Conservation (phyloP, 1,139 yeast species). For the Yamadazyma mexicana region DNA sequence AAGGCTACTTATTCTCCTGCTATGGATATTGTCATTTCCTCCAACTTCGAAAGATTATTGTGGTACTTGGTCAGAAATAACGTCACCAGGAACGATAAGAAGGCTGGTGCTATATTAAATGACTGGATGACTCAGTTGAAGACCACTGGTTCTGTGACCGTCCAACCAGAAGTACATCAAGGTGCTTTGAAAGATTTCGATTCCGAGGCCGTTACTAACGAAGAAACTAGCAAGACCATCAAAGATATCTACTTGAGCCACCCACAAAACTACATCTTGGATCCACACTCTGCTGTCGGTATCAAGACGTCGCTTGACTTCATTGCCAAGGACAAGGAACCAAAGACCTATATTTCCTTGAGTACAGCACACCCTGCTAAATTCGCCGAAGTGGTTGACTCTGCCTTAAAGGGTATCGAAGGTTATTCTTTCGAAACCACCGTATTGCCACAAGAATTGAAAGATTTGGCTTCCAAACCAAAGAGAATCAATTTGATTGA, state of each 20-base stretch:
- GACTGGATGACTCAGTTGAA: conserved; percentile 82
- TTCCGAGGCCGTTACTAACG: conserved; percentile 78
- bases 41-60: conserved; percentile 91
- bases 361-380: conserved; percentile 99
- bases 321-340: conserved; percentile 47
- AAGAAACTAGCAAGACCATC: conserved; percentile 75
- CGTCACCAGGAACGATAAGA: conserved; percentile 53
- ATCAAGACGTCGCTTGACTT: conserved; percentile 71
- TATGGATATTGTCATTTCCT: conserved; percentile 94
- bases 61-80: conserved; percentile 89
- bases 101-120: conserved; percentile 74
- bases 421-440: conserved; percentile 84
- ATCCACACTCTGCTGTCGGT: conserved; percentile 97
- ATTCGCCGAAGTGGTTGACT: conserved; percentile 92
- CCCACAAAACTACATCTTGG: conserved; percentile 77
- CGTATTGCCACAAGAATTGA: conserved; percentile 87
- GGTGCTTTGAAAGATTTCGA: conserved; percentile 71
- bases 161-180: conserved; percentile 61
- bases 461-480: conserved; percentile 64
- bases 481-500: conserved; percentile 78
- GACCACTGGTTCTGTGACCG: conserved; percentile 71
- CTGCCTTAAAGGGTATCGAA: conserved; percentile 62
- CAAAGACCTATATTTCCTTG: conserved; percentile 65
- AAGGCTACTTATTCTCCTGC: conserved; percentile 95
- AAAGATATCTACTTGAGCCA: conserved; percentile 60